Evolutionary conservation across 164 flowering plant genomes (phyloP).

Genomic region (Umbellularia californica): DNA sequence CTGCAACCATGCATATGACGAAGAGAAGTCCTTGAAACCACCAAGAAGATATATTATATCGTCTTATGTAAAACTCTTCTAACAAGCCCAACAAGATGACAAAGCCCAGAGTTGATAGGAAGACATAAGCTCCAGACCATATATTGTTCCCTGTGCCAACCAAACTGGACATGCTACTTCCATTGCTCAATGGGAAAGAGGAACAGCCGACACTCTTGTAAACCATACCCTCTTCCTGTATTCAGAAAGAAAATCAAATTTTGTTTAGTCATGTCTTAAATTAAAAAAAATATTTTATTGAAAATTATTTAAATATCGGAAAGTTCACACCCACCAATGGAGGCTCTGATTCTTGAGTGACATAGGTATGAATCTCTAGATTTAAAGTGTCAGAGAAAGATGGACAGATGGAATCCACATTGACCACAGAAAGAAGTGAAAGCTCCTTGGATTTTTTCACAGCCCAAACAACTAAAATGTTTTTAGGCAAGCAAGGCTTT

Average conservation of each 20-base stretch:
- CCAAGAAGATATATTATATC: slow-evolving; percentile 38
- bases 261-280: background rate
- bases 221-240: slow-evolving; percentile 68
- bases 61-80: slow-evolving; percentile 53
- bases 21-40: slow-evolving; percentile 86
- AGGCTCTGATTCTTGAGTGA: slow-evolving; percentile 77
- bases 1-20: slow-evolving; percentile 55
- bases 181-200: slow-evolving; percentile 27
- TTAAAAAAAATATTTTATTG: background rate
- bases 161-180: slow-evolving; percentile 58
- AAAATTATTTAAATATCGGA: background rate
- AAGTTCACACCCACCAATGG: slow-evolving; percentile 44
- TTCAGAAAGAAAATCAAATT: background rate
- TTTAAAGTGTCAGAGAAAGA: slow-evolving; percentile 40
- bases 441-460: slow-evolving; percentile 73
- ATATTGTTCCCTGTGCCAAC: slow-evolving; percentile 76
- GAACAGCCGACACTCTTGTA: slow-evolving; percentile 18
- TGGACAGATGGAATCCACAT: slow-evolving; percentile 56
- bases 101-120: slow-evolving; percentile 59
- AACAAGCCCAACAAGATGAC: slow-evolving; percentile 34
- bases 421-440: slow-evolving; percentile 53
- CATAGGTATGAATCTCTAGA: slow-evolving; percentile 59
- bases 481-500: slow-evolving; percentile 55
- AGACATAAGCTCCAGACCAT: slow-evolving; percentile 71
- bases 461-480: slow-evolving; percentile 74